Conservation (phyloP, 1,284 basidiomycete species). For the Bondarzewia mesenterica region DNA sequence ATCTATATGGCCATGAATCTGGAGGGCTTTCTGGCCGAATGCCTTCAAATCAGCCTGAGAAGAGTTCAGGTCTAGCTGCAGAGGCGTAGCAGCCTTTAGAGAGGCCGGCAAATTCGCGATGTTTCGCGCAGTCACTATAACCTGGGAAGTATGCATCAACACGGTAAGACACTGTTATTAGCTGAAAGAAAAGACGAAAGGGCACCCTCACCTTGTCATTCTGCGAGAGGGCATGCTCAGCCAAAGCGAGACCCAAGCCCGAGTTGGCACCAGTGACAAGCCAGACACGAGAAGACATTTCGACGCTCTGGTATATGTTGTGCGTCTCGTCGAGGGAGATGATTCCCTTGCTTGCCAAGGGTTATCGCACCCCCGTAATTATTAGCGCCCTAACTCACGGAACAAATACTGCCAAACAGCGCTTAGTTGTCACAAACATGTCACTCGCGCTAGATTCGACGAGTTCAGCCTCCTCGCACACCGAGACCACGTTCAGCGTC, state of each 20-base stretch:
- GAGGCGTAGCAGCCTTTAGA: slow-evolving; percentile 15
- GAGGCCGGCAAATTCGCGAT: slow-evolving; percentile 14
- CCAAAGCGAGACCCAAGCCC: slow-evolving; percentile 20
- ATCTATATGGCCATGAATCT: slow-evolving; percentile 11
- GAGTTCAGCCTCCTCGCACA: too few species aligned
- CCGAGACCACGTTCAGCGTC: slow-evolving; percentile 68
- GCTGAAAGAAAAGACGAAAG: background rate
- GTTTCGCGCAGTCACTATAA: slow-evolving; percentile 19
- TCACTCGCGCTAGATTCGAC: too few species aligned
- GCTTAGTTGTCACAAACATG: too few species aligned
- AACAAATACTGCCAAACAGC: too few species aligned
- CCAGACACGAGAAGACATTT: slow-evolving; percentile 14
- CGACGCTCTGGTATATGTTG: too few species aligned
- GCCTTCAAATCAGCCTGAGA: slow-evolving; percentile 16
- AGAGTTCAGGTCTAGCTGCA: slow-evolving; percentile 18
- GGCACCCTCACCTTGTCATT: slow-evolving; percentile 20
- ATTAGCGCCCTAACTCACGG: too few species aligned
- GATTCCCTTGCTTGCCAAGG: too few species aligned
- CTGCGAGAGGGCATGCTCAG: slow-evolving; percentile 16
- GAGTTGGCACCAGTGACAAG: slow-evolving; percentile 24
- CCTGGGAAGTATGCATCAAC: slow-evolving; percentile 10
- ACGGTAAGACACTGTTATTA: background rate
- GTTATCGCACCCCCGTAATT: too few species aligned
- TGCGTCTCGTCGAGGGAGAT: too few species aligned
- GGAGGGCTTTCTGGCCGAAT: slow-evolving; percentile 13